Conservation (phyloP, 2,329 filamentous ascomycete genomes). For the Cadophora sp. region DNA sequence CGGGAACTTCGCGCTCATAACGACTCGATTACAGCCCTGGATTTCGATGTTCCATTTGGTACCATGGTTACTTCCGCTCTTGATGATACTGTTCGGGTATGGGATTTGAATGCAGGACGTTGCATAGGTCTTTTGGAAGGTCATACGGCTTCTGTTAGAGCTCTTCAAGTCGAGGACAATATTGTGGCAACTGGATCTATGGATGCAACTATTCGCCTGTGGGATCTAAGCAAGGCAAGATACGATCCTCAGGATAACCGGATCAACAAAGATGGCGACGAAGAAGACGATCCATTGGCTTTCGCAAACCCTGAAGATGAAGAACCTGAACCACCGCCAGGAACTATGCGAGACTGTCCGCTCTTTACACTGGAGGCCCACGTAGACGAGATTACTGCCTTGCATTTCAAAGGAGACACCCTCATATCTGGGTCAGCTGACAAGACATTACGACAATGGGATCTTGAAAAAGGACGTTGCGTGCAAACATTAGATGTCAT, state of each 20-base stretch:
- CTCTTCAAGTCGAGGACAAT: slow-evolving; percentile 94
- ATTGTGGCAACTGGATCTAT: slow-evolving; percentile 93
- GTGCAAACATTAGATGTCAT: slow-evolving; percentile 97
- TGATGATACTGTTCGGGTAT: slow-evolving; percentile 93
- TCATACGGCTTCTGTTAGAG: slow-evolving; percentile 90
- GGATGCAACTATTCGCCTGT: slow-evolving; percentile 92
- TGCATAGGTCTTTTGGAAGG: slow-evolving; percentile 93
- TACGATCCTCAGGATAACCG: slow-evolving; percentile 69
- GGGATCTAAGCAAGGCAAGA: slow-evolving; percentile 90
- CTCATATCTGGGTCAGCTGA: slow-evolving; percentile 95
- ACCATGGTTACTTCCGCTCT: slow-evolving; percentile 91
- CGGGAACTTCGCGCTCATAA: slow-evolving; percentile 88
- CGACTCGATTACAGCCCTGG: slow-evolving; percentile 86
- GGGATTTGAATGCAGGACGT: slow-evolving; percentile 92
- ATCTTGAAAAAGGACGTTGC: slow-evolving; percentile 94
- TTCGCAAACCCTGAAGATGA: slow-evolving; percentile 75
- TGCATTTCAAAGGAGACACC: slow-evolving; percentile 88
- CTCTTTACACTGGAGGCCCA: slow-evolving; percentile 90
- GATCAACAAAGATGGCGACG: slow-evolving; percentile 63
- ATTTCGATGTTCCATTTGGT: slow-evolving; percentile 97
- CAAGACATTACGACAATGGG: slow-evolving; percentile 98
- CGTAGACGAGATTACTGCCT: slow-evolving; percentile 90
- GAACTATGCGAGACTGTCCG: slow-evolving; percentile 87
- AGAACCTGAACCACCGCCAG: slow-evolving; percentile 72
- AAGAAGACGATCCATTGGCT: slow-evolving; percentile 71